Evolutionary conservation across 257 asterid species (phyloP), one percentile per base, ranked within the genome.

Genomic region (Prunella vulgaris): DNA sequence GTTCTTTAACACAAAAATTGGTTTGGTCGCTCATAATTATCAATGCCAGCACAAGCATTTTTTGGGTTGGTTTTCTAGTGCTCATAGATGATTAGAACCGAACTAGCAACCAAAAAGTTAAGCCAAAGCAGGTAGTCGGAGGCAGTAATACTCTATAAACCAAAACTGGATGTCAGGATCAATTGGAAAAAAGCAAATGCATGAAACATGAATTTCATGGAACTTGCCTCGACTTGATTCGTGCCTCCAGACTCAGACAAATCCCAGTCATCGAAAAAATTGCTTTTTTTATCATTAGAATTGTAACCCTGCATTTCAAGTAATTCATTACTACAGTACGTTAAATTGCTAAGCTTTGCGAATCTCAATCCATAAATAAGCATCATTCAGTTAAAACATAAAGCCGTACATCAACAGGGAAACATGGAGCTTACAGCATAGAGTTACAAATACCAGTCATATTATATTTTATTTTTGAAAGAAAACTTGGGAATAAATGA

Each of bases 161-260:
- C 21, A 54, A 57, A 25, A 56, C 67, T 44, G 42, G 74, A 46
- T 25, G 49, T 49, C 62, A n/a, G n/a, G 40, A 15, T 58, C 69
- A 71, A 12, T 44, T 14, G 12, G 30, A 63, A 62, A 56, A 21
- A 14, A 33, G 52, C 51, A 56, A 14, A 35, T 60, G 68, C 66
- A 60, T n/a, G 68, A 79, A 59, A 25, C 67, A 63, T 64, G 73
- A 77, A 57, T 46, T 42, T 66, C 63, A 61, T 60, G 64, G 14
- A 57, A 73, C 80, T 63, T 72, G 87, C 99, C 86, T 91, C 93
- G 9, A 80, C 82, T 73, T 81, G 86, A 69, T 81, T 90, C 1
- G 83, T 65, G 74, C 93, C 85, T 71, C 96, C 91, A 69, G 97
- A 76, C 75, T 91, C 97, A n/a, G 97, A 81, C 69, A 94, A 86